Conservation (phyloP, 352 stramenopile species). For the Phytophthora kernoviae region DNA sequence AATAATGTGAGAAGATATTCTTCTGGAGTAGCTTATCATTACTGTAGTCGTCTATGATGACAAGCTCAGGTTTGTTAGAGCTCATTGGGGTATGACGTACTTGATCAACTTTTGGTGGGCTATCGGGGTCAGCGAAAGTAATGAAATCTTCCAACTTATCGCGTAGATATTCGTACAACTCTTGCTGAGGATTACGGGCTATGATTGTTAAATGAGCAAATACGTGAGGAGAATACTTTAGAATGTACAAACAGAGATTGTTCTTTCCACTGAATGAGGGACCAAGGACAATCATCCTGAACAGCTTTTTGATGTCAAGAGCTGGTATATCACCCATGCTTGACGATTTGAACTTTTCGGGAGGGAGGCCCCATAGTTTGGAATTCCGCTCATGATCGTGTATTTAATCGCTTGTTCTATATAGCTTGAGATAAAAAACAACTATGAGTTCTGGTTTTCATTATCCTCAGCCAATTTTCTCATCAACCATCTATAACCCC, state of each 20-base stretch:
- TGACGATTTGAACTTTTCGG: conserved; percentile 4
- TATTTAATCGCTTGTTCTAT: conserved; percentile 1
- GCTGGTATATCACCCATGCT: too few species aligned
- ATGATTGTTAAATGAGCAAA: not conserved
- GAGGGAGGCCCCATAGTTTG: not conserved
- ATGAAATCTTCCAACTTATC: conserved; percentile 13
- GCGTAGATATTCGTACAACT: conserved; percentile 12
- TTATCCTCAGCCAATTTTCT: not conserved
- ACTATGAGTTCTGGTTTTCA: conserved; percentile 10
- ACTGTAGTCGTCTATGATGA: not conserved
- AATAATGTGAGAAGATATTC: not conserved
- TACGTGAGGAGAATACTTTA: not conserved
- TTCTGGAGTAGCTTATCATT: not conserved
- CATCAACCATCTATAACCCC: not conserved
- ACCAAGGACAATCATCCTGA: conserved; percentile 12
- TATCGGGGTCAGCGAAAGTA: not conserved
- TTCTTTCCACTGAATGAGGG: conserved; percentile 7
- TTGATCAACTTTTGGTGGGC: not conserved
- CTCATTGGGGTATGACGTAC: not conserved
- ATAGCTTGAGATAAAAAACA: conserved; percentile 6
- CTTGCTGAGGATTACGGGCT: conserved; percentile 6
- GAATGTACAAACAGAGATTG: conserved; percentile 7
- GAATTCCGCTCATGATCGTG: conserved; percentile 2
- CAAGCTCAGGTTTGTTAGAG: not conserved
- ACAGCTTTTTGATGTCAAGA: too few species aligned